Evolutionary conservation across 2,329 filamentous ascomycete species (phyloP), one percentile per base, ranked within the genome.

Genomic region (Neurospora sp.): DNA sequence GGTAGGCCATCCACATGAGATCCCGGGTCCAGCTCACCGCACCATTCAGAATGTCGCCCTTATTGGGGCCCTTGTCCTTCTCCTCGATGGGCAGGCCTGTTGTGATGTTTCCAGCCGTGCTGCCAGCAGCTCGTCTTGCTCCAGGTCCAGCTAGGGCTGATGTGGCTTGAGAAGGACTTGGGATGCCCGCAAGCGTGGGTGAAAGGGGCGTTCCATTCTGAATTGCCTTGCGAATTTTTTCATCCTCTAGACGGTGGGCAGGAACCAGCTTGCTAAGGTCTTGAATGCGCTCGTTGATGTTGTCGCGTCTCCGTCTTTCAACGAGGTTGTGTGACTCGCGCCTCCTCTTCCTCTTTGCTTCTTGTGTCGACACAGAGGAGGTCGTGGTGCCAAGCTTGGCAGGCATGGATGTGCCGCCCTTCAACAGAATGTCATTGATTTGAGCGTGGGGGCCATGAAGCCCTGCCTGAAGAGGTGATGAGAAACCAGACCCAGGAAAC

Each of bases 261-360:
- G 96, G 96, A 2, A 99, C 95, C 19, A 99, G 87, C 76, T 93
- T 93, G 77, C 95, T 97, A 8, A 99, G 86, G 78, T 99, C 96
- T 77, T 98, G 95, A 73, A 99, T 99, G 62, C 96, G 90, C 81
- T 99, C 96, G 76, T 99, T 99, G 84, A 99, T 99, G 78, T 98
- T 98, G 82, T 98, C 96, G 72, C 96, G 89, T 72, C 96, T 91
- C 68, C 96, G 90, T 70, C 96, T 93, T 82, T 99, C 96, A 11
- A 99, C 96, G 46, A 97, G 85, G 78, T 99, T 98, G 82, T 99
- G 96, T 0, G 95, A 98, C 77, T 97, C 96, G 46, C 96, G 88
- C 71, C 96, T 89, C 72, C 94, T 88, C 79, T 95, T 93, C 75
- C 93, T 89, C 87, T 98, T 98, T 76, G 94, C 93, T 79, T 98